These are phyloP conservation scores for Trichoderma endophyticum DNA, from an alignment of 2,329 filamentous ascomycete genomes.

Conservation along the genomic window DNA sequence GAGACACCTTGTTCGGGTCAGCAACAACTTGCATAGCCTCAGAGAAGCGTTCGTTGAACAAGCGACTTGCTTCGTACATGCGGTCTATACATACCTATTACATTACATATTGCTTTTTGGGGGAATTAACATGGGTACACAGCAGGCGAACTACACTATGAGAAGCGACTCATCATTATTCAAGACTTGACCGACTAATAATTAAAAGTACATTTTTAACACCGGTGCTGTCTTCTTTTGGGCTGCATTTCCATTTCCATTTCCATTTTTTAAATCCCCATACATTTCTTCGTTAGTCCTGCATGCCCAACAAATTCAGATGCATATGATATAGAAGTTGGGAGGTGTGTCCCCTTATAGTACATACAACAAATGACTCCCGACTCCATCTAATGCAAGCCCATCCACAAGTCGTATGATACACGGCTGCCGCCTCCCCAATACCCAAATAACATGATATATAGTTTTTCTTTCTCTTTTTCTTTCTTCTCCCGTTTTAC, in stretches of 20 bases:
- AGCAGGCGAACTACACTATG: neutral
- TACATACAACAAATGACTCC: constrained; percentile 34
- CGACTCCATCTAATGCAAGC: constrained; percentile 46
- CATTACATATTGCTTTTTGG: constrained; percentile 7
- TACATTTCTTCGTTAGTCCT: neutral
- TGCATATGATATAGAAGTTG: constrained; percentile 17
- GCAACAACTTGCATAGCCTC: neutral
- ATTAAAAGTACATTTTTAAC: neutral
- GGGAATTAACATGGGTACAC: neutral
- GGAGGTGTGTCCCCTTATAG: constrained; percentile 26
- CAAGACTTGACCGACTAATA: constrained; percentile 3
- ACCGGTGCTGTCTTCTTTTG: neutral
- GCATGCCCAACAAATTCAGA: constrained; percentile 5
- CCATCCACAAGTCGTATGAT: constrained; percentile 43
- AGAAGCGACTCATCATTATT: constrained; percentile 5
- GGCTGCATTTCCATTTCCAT: neutral
- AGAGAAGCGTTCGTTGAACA: constrained; percentile 15
- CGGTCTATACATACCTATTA: neutral
- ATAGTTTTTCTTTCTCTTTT: constrained; percentile 13
- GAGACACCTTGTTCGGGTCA: neutral
- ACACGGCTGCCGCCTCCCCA: constrained; percentile 29
- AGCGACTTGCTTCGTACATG: constrained; percentile 20
- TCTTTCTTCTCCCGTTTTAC: constrained; percentile 1
- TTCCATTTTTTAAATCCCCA: neutral
- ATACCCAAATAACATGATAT: constrained; percentile 8